Evolutionary conservation across 2,329 filamentous ascomycete species (phyloP).

Genomic region (Harringtonia aguacate): DNA sequence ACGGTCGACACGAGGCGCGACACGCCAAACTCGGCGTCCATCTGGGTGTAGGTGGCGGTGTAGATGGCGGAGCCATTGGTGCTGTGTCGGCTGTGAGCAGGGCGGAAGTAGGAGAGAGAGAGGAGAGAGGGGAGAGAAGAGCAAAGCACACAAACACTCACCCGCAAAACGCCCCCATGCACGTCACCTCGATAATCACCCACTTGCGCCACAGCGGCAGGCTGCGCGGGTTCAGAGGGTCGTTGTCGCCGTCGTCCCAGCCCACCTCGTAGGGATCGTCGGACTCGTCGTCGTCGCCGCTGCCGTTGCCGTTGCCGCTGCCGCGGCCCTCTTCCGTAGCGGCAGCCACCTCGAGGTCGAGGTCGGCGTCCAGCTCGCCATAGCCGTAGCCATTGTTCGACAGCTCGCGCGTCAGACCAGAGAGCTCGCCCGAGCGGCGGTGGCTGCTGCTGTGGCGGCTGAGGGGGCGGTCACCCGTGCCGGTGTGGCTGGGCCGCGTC

Average conservation of each 20-base stretch:
- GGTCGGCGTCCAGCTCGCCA: background rate
- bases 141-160: conserved; percentile 41
- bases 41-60: conserved; percentile 68
- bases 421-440: background rate
- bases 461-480: background rate
- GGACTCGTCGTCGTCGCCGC: too few relatives aligned
- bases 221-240: conserved; percentile 65
- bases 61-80: conserved; percentile 71
- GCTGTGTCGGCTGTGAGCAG: background rate
- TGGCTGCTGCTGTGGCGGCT: background rate
- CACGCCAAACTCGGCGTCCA: conserved; percentile 63
- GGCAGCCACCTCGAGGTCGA: background rate
- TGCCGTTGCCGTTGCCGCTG: background rate
- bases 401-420: background rate
- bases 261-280: conserved; percentile 53
- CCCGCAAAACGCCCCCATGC: conserved; percentile 69
- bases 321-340: background rate
- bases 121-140: background rate
- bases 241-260: conserved; percentile 62
- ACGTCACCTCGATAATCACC: conserved; percentile 65
- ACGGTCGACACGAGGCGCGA: conserved; percentile 65
- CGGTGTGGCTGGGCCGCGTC: background rate
- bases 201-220: conserved; percentile 60
- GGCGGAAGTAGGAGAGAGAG: background rate
- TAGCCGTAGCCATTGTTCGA: background rate